Evolutionary conservation across 371 early-diverging fungal species (phyloP).

Genomic region (Rhizopus sp.): DNA sequence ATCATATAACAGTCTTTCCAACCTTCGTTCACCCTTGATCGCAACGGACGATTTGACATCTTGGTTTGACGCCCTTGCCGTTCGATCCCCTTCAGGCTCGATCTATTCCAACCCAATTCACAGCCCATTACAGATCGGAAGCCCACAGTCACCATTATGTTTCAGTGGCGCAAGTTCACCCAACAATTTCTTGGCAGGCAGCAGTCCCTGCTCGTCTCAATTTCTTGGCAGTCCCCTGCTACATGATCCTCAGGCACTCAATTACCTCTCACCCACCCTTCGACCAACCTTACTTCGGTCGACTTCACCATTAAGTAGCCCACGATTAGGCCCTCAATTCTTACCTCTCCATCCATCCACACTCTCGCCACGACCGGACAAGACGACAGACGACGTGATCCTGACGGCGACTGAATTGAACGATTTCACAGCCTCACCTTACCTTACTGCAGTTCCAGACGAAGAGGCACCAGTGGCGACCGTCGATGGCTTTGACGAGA

Average conservation of each 20-base stretch:
- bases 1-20: constrained; percentile 7
- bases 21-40: constrained; percentile 7
- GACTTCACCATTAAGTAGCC: constrained; percentile 17
- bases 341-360: neutral
- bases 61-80: constrained; percentile 25
- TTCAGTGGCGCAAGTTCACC: neutral
- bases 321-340: constrained; percentile 5
- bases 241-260: neutral
- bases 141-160: constrained; percentile 9
- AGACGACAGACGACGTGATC: constrained; percentile 20
- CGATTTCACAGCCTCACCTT: constrained; percentile 17
- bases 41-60: constrained; percentile 21
- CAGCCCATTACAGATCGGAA: constrained; percentile 17
- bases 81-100: constrained; percentile 22
- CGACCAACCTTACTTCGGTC: constrained; percentile 4
- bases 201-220: constrained; percentile 15
- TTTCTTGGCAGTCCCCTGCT: constrained; percentile 17
- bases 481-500: neutral
- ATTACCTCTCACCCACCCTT: constrained; percentile 21
- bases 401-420: constrained; percentile 20
- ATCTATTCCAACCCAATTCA: constrained; percentile 15
- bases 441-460: constrained; percentile 1
- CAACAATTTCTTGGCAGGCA: constrained; percentile 8
- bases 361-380: neutral
- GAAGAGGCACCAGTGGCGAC: constrained; percentile 4